These are phyloP conservation scores for Scleroderma citrinum DNA, from an alignment of 768 basidiomycete genomes.

Conservation along the genomic window DNA sequence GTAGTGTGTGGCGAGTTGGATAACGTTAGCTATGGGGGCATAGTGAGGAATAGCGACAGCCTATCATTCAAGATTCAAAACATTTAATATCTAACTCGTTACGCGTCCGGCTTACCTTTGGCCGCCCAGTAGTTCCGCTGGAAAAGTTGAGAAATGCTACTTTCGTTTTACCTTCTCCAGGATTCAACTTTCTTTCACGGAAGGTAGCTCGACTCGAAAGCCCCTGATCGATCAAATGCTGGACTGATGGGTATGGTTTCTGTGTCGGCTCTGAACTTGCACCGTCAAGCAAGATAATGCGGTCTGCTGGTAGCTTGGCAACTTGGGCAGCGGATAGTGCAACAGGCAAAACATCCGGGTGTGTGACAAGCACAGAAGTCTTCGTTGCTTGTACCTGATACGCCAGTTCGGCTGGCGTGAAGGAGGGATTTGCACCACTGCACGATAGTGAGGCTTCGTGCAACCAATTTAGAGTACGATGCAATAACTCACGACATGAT, in stretches of 20 bases:
- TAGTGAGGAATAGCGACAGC: slow-evolving; percentile 60
- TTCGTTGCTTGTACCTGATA: slow-evolving; percentile 49
- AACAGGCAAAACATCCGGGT: slow-evolving; percentile 38
- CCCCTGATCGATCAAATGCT: slow-evolving; percentile 46
- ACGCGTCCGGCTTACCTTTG: slow-evolving; percentile 43
- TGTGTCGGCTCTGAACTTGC: slow-evolving; percentile 3
- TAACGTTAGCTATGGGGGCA: slow-evolving; percentile 53
- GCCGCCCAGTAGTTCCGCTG: slow-evolving; percentile 70
- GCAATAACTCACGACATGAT: slow-evolving; percentile 45
- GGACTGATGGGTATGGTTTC: slow-evolving; percentile 31
- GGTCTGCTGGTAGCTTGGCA: slow-evolving; percentile 37
- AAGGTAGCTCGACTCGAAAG: slow-evolving; percentile 34
- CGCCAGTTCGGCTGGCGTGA: slow-evolving; percentile 49
- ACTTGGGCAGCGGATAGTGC: slow-evolving; percentile 41
- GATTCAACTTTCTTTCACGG: slow-evolving; percentile 43
- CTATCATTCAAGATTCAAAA: slow-evolving; percentile 19
- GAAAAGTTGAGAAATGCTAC: slow-evolving; percentile 69
- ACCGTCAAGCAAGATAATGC: slow-evolving; percentile 38
- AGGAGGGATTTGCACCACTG: slow-evolving; percentile 60
- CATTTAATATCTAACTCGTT: not conserved
- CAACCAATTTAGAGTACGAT: not conserved
- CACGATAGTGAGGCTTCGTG: slow-evolving; percentile 1
- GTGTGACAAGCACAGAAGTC: slow-evolving; percentile 43
- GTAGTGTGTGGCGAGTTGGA: slow-evolving; percentile 52
- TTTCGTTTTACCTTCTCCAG: slow-evolving; percentile 63